phyloP scores from a whole-genome alignment of 306 rosid species.

The Vigna unguiculata region DNA sequence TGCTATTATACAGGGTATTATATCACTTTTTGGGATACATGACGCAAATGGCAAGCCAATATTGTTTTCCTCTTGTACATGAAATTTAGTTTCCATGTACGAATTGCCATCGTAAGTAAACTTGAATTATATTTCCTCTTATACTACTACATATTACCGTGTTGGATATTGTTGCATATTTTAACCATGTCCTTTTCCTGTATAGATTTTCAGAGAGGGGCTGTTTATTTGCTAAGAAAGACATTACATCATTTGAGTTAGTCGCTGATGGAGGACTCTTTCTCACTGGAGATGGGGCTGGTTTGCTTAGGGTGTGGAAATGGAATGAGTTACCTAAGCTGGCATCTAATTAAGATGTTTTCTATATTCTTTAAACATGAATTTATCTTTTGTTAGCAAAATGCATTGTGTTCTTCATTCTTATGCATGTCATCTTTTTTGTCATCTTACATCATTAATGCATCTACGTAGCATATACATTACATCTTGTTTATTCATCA shows the following conservation, averaged over 20 bases:
- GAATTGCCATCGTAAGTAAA: constrained; percentile 64
- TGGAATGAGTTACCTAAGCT: constrained; percentile 28
- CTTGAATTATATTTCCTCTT: background rate
- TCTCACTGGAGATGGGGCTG: no score
- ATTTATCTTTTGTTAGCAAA: no score
- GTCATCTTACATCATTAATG: no score
- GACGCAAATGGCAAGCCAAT: constrained; percentile 43
- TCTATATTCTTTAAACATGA: background rate
- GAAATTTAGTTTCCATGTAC: constrained; percentile 51
- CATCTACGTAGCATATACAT: no score
- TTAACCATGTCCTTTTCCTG: background rate
- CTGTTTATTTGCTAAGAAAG: constrained; percentile 47
- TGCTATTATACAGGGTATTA: constrained; percentile 41
- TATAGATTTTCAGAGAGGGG: constrained; percentile 54
- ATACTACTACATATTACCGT: background rate
- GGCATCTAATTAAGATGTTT: background rate
- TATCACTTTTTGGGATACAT: constrained; percentile 48
- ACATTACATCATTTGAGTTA: constrained; percentile 30
- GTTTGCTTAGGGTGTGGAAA: constrained; percentile 48
- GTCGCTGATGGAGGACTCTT: constrained; percentile 55
- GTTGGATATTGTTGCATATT: background rate
- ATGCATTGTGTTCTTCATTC: no score
- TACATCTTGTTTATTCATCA: no score
- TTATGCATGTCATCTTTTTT: no score
- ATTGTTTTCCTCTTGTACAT: constrained; percentile 49